phyloP scores from a whole-genome alignment of 75 land plant genomes.

The Ceratopteris richardii region DNA sequence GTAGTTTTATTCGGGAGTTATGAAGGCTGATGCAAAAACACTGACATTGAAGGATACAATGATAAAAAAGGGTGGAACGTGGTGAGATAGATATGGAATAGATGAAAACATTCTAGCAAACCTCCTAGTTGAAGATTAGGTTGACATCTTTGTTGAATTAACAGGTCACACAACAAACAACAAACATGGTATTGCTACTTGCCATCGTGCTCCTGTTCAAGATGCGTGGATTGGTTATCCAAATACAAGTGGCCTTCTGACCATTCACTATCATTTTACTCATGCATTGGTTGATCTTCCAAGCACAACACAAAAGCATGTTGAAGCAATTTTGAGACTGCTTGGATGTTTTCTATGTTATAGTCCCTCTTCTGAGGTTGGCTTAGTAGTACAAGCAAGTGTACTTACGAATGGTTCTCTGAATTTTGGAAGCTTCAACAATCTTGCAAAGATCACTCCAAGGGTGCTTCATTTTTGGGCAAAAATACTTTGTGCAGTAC shows the following conservation, averaged over 20 bases:
- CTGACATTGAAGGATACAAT: slow-evolving; percentile 66
- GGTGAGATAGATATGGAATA: slow-evolving; percentile 96
- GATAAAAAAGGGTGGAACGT: slow-evolving; percentile 71
- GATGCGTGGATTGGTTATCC: slow-evolving; percentile 99
- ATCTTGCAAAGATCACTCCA: slow-evolving; percentile 16
- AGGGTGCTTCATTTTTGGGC: slow-evolving; percentile 30
- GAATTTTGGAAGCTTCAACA: not conserved
- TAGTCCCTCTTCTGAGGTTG: slow-evolving; percentile 92
- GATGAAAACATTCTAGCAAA: slow-evolving; percentile 92
- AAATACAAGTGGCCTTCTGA: slow-evolving; percentile 88
- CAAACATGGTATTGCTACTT: slow-evolving; percentile 85
- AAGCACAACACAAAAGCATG: slow-evolving; percentile 82
- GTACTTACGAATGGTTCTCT: slow-evolving; percentile 73
- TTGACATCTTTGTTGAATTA: slow-evolving; percentile 92
- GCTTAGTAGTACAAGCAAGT: slow-evolving; percentile 73
- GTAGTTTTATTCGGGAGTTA: slow-evolving; percentile 95
- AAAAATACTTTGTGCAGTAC: not conserved
- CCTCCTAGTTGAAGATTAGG: slow-evolving; percentile 85
- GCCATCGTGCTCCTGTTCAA: slow-evolving; percentile 92
- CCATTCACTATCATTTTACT: slow-evolving; percentile 84
- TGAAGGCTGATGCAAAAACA: slow-evolving; percentile 99
- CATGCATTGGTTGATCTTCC: slow-evolving; percentile 87
- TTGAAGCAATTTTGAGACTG: slow-evolving; percentile 81
- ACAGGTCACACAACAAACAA: slow-evolving; percentile 99
- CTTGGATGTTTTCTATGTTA: slow-evolving; percentile 94